These are phyloP conservation scores for Chytriomyces hyalinus DNA, from an alignment of 192 early-diverging fungal genomes.

Conservation along the genomic window DNA sequence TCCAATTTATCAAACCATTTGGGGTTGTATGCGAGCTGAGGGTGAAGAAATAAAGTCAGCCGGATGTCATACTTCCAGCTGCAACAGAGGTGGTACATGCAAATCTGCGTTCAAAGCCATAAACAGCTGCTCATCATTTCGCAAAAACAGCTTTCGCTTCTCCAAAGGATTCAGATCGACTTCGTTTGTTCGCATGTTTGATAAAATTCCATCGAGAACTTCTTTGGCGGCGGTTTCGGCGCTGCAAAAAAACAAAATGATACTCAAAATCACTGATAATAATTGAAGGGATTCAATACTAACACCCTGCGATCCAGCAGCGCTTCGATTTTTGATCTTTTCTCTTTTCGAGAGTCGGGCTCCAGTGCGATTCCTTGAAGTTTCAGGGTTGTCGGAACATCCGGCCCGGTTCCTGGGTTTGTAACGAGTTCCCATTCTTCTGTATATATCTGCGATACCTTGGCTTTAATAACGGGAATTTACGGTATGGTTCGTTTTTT, in stretches of 20 bases:
- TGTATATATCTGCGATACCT: conserved; percentile 37
- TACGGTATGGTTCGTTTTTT: background rate
- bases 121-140: conserved; percentile 41
- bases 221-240: conserved; percentile 42
- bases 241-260: conserved; percentile 23
- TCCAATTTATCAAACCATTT: conserved; percentile 28
- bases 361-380: conserved; percentile 58
- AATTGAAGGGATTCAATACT: background rate
- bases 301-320: conserved; percentile 38
- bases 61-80: background rate
- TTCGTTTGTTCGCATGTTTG: conserved; percentile 19
- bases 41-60: background rate
- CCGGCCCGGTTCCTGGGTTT: conserved; percentile 13
- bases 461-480: background rate
- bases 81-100: conserved; percentile 20
- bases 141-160: conserved; percentile 17
- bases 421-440: conserved; percentile 50
- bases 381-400: conserved; percentile 27
- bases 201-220: conserved; percentile 36
- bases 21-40: conserved; percentile 16
- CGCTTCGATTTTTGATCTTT: conserved; percentile 40
- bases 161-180: background rate
- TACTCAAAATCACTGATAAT: background rate
- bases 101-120: conserved; percentile 35
- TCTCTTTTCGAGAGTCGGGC: conserved; percentile 34